These are phyloP conservation scores for Dalbergia cochinchinensis DNA, from an alignment of 306 rosid species.

Conservation along the genomic window DNA sequence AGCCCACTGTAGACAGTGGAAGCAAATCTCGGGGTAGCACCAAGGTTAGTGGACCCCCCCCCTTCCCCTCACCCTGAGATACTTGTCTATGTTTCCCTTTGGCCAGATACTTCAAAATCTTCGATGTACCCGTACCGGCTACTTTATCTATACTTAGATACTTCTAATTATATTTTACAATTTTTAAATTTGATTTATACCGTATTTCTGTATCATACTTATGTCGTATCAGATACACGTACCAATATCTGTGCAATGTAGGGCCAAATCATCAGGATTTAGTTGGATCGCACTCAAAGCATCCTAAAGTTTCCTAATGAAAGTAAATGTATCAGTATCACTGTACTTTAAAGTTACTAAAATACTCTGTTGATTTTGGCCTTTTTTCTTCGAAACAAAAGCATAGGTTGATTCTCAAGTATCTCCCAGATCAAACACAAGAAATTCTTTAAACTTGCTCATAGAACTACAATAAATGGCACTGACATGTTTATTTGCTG, in stretches of 20 bases:
- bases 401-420: background rate
- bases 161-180: too few relatives aligned
- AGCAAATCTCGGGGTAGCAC: slow-evolving; percentile 91
- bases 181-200: too few relatives aligned
- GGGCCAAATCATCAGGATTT: slow-evolving; percentile 15
- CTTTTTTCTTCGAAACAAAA: background rate
- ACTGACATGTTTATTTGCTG: slow-evolving; percentile 23
- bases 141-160: too few relatives aligned
- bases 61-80: too few relatives aligned
- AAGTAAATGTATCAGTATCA: slow-evolving; percentile 14
- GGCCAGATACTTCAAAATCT: background rate
- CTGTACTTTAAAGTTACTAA: background rate
- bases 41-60: slow-evolving; percentile 61
- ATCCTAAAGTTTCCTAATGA: background rate
- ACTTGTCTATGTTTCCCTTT: background rate
- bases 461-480: background rate
- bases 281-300: slow-evolving; percentile 2
- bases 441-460: background rate
- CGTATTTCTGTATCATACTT: too few relatives aligned
- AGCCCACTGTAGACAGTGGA: slow-evolving; percentile 92
- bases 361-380: background rate
- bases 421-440: background rate
- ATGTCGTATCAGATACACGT: too few relatives aligned
- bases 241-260: too few relatives aligned
- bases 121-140: too few relatives aligned